Conservation (phyloP, 1,284 basidiomycete genomes). For the Microbotryum silenes-acaulis region DNA sequence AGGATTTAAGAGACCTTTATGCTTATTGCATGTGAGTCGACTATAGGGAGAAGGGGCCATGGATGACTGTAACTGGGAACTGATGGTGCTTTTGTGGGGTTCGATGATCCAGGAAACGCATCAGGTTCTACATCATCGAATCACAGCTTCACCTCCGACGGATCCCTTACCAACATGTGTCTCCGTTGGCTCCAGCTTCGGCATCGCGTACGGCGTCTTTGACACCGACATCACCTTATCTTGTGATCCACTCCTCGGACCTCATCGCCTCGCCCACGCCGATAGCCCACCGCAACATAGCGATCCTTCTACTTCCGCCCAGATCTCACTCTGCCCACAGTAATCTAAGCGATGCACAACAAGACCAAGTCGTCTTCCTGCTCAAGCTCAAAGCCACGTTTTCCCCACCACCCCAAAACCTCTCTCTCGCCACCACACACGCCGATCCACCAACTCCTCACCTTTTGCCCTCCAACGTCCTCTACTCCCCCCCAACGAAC, state of each 20-base stretch:
- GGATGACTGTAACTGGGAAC: not conserved
- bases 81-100: not conserved
- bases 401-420: too few relatives aligned
- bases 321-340: too few relatives aligned
- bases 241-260: not conserved
- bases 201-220: not conserved
- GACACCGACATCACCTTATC: conserved; percentile 3
- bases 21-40: conserved; percentile 63
- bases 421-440: too few relatives aligned
- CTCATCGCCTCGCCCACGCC: not conserved
- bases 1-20: conserved; percentile 62
- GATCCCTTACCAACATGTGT: conserved; percentile 66
- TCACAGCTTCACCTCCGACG: conserved; percentile 71
- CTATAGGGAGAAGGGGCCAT: not conserved
- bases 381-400: too few relatives aligned
- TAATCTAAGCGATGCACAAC: too few relatives aligned
- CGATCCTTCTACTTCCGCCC: too few relatives aligned
- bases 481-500: conserved; percentile 70
- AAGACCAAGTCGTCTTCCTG: too few relatives aligned
- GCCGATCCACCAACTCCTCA: too few relatives aligned
- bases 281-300: too few relatives aligned
- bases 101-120: conserved; percentile 57
- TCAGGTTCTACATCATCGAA: conserved; percentile 82
- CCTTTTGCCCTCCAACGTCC: too few relatives aligned
- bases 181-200: conserved; percentile 41